Base-by-base conservation (phyloP, 2,329 filamentous ascomycete genomes). In the Cladorrhinum sp. region DNA sequence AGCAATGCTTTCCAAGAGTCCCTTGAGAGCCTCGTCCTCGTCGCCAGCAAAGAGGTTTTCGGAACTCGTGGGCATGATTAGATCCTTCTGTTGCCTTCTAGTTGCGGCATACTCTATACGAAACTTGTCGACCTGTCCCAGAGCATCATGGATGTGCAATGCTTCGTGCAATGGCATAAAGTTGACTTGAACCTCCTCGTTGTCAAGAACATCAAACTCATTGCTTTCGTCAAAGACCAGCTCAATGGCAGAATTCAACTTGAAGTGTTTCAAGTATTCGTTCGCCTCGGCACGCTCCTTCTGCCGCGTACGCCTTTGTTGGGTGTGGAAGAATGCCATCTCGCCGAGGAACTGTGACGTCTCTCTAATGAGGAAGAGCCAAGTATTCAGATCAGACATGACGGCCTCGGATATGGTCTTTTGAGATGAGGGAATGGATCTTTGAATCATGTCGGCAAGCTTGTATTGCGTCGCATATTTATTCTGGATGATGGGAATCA, bases 271-370 rank as follows among this genome's bases (percentile, higher is more conserved):
- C 49, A 98, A 80, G 66, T 90, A 92, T 0, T 86, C 79, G 62
- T 92, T 87, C 20, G 86, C 82, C 66, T 96, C 90, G 8, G 89
- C 85, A 20, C 95, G 85, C 69, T 96, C 89, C 72, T 92, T 90
- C 70, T 96, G 92, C 55, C 94, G 85, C 23, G 86, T 85, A 65
- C 94, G 85, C 50, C 95, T 86, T 72, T 96, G 85, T 69, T 97
- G 90, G 0, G 95, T 99, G 71, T 98, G 92, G 71, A 96, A 98
- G 72, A 99, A 96, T 3, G 95, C 93, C 6, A 99, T 91, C 73
- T 99, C 95, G 3, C 95, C 95, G 7, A 99, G 78, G 65, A 96
- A 97, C 68, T 97, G 94, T 1, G 95, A 97, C 18, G 92, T 96
- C 74, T 99, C 95, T 69, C 95, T 87, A 65, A 99, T 96, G 21